phyloP scores from a whole-genome alignment of 495 filamentous ascomycete species.

The Hypoxylon trugodes region DNA sequence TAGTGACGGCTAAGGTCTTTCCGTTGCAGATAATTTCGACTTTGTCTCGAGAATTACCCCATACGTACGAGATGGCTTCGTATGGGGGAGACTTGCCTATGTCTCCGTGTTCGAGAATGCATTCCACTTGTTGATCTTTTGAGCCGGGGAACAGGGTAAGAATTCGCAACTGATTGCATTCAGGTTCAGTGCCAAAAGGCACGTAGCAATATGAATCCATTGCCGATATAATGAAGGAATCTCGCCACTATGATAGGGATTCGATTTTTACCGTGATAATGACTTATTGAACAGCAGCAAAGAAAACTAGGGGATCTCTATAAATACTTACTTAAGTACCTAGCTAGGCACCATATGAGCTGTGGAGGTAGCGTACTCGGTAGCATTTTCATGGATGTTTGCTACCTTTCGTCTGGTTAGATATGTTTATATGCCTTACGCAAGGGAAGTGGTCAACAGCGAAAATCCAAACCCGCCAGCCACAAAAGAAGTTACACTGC shows the following conservation, averaged over 20 bases:
- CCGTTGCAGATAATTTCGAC: slow-evolving; percentile 26
- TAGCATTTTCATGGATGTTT: too few species aligned
- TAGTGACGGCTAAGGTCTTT: slow-evolving; percentile 11
- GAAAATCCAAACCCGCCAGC: too few species aligned
- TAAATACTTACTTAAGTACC: background rate
- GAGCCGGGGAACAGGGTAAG: slow-evolving; percentile 29
- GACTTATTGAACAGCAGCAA: background rate
- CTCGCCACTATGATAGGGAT: background rate
- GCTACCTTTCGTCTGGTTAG: too few species aligned
- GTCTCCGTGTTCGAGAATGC: slow-evolving; percentile 23
- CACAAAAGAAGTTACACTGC: background rate
- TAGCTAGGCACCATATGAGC: background rate
- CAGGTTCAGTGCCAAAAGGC: slow-evolving; percentile 27
- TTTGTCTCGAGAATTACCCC: slow-evolving; percentile 26
- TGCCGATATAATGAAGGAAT: background rate
- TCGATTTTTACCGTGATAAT: background rate
- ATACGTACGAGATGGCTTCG: slow-evolving; percentile 41
- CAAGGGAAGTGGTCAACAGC: background rate
- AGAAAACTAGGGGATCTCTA: background rate
- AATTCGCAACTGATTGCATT: slow-evolving; percentile 28
- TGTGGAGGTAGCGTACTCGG: too few species aligned
- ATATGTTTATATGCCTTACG: background rate
- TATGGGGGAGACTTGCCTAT: slow-evolving; percentile 36
- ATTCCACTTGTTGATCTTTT: slow-evolving; percentile 19
- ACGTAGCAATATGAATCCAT: slow-evolving; percentile 35